Base-by-base conservation (phyloP, 2,329 filamentous ascomycete genomes). In the Laburnicola sp. region DNA sequence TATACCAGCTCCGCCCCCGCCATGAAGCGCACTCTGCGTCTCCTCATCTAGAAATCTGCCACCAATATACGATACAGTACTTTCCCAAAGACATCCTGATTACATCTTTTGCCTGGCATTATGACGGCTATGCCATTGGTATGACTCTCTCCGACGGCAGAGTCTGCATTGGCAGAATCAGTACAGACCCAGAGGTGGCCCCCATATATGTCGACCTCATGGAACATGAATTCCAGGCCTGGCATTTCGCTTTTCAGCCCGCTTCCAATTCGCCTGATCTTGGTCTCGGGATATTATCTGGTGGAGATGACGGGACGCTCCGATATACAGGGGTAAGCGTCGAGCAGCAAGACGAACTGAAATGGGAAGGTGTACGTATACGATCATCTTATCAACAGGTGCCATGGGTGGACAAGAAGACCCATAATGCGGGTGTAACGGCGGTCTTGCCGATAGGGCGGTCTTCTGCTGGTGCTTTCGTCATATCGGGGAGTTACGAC, bases 401-500 rank as follows among this genome's bases (percentile, higher is more conserved):
- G 28, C 54, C 63, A 2, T 78, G 75, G 75, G 73, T 73, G 45
- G 82, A 85, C 59, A 74, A 76, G 22, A 85, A 79, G 54, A 79
- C 81, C 11, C 91, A 96, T 64, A 78, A 79, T n/a, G 91, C 91
- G 1, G 93, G 94, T 8, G 88, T 97, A 1, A 96, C 92, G 0
- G 85, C 90, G 2, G 94, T 97, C 47, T 73, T 97, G 2, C 89
- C 91, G 0, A 74, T 96, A 2, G 75, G 80, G 6, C 75, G 76
- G 2, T 52, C 60, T 37, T 54, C 50, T 23, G 77, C 78, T 1
- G 51, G 56, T 6, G 77, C 79, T 3, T 65, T 94, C 3, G 72
- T 96, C 2, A 65, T 96, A 2, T 97, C 92, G 0, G 94, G 94
- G 3, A 95, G 90, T 66, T 99, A 97, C 66, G 94, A 97, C 63